Base-by-base conservation (phyloP, 1,284 basidiomycete genomes). In the Sanguinoderma infundibulare region DNA sequence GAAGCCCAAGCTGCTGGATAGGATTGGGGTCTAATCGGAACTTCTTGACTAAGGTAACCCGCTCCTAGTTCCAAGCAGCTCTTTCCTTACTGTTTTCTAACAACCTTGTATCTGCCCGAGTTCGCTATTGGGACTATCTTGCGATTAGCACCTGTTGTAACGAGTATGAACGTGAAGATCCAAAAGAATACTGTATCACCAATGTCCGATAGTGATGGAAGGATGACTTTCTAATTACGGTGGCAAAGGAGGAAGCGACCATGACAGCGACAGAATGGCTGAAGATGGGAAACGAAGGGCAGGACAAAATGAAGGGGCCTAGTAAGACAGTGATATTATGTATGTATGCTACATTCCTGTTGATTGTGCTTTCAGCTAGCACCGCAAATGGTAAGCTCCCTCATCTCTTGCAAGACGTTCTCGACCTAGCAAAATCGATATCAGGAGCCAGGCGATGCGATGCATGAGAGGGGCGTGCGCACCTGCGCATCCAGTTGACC, bases 401-500 rank as follows among this genome's bases (percentile, higher is more conserved):
- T 87, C 96, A 99, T 99, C 80, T 98, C 96, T 71, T 95, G 93
- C 58, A 98, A 78, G 14, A 96, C 44, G 20, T 89, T 91, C 76
- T 98, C 97, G 12, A 97, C 95, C 87, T 80, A 53, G 42, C 10
- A 9, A 36, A 1, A 9, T 30, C 28, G 22, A 17, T 42, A 12
- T 61, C 17, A 60, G 51, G 40, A 20, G n/a, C 3, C 12, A 4
- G 32, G 6, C 24, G 35, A 14, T 14, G 2, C 20, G 30, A 40
- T 14, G 52, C n/a, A n/a, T n/a, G n/a, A n/a, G n/a, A n/a, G n/a
- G n/a, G n/a, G 24, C 5, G 24, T 2, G 40, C 59, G 20, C 40
- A 92, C 94, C 83, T 99, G 96, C 38, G 91, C 90, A 74, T 99
- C 97, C 56, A 99, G 81, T 74, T 96, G 93, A 5, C 97, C 97